Evolutionary conservation across 1,284 basidiomycete species (phyloP), one percentile per base, ranked within the genome.

Genomic region (Inonotus hispidus): DNA sequence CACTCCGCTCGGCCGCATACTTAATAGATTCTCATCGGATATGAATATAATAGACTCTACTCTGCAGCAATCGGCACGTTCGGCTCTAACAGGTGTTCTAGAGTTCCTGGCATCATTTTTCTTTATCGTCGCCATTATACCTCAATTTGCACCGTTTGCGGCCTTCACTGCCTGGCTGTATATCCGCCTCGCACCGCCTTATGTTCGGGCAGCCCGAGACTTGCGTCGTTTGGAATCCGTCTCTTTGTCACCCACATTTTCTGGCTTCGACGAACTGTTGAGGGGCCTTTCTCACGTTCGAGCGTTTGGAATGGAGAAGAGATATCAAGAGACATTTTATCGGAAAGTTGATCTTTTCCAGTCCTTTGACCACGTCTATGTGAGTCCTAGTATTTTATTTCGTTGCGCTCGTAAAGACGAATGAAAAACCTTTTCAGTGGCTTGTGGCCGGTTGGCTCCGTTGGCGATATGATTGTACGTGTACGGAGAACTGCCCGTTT

Each of bases 211-310:
- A 0, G 88, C 88, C 0, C 82, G 91, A 58, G 89, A 91, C 67
- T 74, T 93, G 29, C 81, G 90, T 53, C 78, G 91, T 21, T 87
- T 93, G 82, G 90, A 93, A 71, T 86, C 85, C 2, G 88, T 83
- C 66, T 79, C 82, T 1, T 77, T 86, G 14, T 88, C 85, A 2
- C 88, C 87, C n/a, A 21, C n/a, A 14, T 43, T 10, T 43, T 2
- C 19, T 43, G 41, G 6, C n/a, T 43, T 16, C n/a, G 13, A 16
- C 5, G 2, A 16, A 11, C 16, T 43, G 8, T n/a, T 16, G 16
- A 14, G 11, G 16, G 16, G 19, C 41, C 41, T 14, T 21, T n/a
- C 41, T 21, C n/a, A 0, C 88, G 88, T 87, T 70, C 83, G 87
- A 1, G 88, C 88, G 57, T 93, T 94, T 68, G 83, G 82, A 1